Evolutionary conservation across 2,329 filamentous ascomycete genomes (phyloP).

Genomic region (Ophiostoma quercus): DNA sequence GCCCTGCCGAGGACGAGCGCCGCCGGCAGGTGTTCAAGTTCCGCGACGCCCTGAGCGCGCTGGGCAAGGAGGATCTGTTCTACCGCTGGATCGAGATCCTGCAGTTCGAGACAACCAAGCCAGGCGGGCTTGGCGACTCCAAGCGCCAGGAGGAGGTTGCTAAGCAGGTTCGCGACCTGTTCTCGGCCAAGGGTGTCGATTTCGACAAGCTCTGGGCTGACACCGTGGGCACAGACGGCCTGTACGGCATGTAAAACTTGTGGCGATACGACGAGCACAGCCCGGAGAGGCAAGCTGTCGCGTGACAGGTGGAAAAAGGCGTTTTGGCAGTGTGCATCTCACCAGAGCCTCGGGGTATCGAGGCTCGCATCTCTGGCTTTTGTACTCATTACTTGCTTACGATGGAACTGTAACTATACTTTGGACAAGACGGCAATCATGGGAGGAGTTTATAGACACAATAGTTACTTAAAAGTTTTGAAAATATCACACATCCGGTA

Average conservation of each 20-base stretch:
- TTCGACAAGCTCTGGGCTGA: slow-evolving; percentile 76
- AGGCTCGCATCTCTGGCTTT: not conserved
- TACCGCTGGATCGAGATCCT: slow-evolving; percentile 90
- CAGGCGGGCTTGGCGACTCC: slow-evolving; percentile 65
- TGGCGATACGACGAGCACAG: not conserved
- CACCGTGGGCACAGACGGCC: slow-evolving; percentile 42
- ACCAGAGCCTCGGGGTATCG: not conserved
- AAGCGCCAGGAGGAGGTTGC: slow-evolving; percentile 69
- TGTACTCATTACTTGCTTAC: not conserved
- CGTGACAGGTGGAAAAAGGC: not conserved
- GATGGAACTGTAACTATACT: not conserved
- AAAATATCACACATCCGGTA: not conserved
- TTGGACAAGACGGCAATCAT: not conserved
- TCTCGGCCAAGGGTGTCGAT: slow-evolving; percentile 68
- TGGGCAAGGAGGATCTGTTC: slow-evolving; percentile 85
- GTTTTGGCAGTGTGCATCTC: not conserved
- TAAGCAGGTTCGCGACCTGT: slow-evolving; percentile 68
- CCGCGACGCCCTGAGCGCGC: slow-evolving; percentile 64
- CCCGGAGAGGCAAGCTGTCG: not conserved
- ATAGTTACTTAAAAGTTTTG: not conserved
- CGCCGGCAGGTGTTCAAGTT: slow-evolving; percentile 74
- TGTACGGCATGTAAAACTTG: slow-evolving; percentile 30
- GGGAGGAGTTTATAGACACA: slow-evolving; percentile 4
- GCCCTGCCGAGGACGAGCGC: slow-evolving; percentile 51
- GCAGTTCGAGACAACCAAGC: slow-evolving; percentile 75